These are phyloP conservation scores for Acorus calamus DNA, from an alignment of 106 monocot species.

Conservation along the genomic window DNA sequence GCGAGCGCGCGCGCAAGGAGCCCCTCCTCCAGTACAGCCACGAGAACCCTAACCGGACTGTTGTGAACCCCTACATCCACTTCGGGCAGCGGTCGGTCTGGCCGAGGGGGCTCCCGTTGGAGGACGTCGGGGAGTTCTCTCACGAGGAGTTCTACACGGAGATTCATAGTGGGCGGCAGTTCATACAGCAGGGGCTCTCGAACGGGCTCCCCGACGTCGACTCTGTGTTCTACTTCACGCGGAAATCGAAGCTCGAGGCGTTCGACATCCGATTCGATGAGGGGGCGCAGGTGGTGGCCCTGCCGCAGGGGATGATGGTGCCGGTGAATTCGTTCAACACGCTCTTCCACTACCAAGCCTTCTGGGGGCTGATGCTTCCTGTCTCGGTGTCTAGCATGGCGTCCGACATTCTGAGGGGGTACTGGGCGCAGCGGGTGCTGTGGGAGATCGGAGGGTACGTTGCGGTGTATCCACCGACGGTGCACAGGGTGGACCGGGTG, in stretches of 20 bases:
- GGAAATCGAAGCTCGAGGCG: slow-evolving; percentile 54
- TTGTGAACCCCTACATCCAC: slow-evolving; percentile 86
- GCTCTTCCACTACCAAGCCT: slow-evolving; percentile 70
- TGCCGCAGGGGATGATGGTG: slow-evolving; percentile 78
- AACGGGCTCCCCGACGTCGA: slow-evolving; percentile 89
- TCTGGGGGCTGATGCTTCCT: slow-evolving; percentile 89
- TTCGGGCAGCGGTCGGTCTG: slow-evolving; percentile 95
- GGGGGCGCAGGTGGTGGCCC: slow-evolving; percentile 68
- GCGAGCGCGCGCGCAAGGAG: slow-evolving; percentile 13
- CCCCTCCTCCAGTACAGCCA: slow-evolving; percentile 88
- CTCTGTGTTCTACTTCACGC: slow-evolving; percentile 87
- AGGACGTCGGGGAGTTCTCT: slow-evolving; percentile 54
- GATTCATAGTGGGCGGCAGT: slow-evolving; percentile 68
- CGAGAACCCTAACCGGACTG: slow-evolving; percentile 63
- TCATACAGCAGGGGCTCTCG: slow-evolving; percentile 94
- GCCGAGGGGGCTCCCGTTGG: slow-evolving; percentile 83
- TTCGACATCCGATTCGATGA: slow-evolving; percentile 73
- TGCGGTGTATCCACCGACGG: slow-evolving; percentile 76
- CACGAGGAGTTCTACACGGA: slow-evolving; percentile 92
- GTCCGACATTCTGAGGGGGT: slow-evolving; percentile 74
- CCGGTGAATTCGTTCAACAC: slow-evolving; percentile 92
- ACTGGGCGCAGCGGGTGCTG: slow-evolving; percentile 85
- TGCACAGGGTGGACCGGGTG: slow-evolving; percentile 45
- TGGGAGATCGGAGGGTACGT: slow-evolving; percentile 95
- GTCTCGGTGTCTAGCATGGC: slow-evolving; percentile 85